Percentiles rank a stretch among this genome's conserved stretches.
Conservation (phyloP, 139 green algal genomes). For the Penium margaritaceum region DNA sequence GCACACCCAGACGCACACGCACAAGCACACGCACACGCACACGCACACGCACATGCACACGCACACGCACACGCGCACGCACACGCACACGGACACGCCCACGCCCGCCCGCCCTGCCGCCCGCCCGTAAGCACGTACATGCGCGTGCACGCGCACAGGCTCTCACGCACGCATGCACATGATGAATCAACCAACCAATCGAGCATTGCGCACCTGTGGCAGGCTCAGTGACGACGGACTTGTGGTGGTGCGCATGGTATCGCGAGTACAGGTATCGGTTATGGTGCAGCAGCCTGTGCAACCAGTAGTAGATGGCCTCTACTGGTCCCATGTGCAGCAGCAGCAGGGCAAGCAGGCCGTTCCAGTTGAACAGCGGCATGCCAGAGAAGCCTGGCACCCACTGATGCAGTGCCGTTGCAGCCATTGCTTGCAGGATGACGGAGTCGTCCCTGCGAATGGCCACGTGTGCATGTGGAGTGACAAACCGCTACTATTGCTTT, state of each 20-base stretch:
- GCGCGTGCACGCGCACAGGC: too few species aligned
- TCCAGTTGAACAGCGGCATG: conserved; percentile 37
- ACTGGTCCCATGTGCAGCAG: conserved; percentile 48
- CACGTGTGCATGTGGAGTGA: too few species aligned
- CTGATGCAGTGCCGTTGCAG: conserved; percentile 39
- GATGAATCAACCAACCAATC: too few species aligned
- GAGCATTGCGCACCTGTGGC: conserved; percentile 47
- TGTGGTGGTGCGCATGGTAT: conserved; percentile 55
- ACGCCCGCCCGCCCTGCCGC: too few species aligned
- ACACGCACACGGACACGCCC: too few species aligned
- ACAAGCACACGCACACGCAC: too few species aligned
- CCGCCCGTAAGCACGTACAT: too few species aligned
- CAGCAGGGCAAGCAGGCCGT: conserved; percentile 37
- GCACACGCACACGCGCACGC: too few species aligned
- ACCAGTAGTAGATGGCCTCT: conserved; percentile 57
- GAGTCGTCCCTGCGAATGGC: conserved; percentile 57
- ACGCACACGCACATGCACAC: too few species aligned
- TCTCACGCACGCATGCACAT: too few species aligned
- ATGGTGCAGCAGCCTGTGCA: conserved; percentile 48
- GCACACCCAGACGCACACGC: too few species aligned
- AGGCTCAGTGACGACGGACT: conserved; percentile 51
- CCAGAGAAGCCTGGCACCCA: conserved; percentile 35
- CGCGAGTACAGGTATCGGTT: conserved; percentile 50
- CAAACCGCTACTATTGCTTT: too few species aligned
- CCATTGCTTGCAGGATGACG: conserved; percentile 51